Conservation (phyloP, 1,284 basidiomycete species). For the Cerioporus squamosus region DNA sequence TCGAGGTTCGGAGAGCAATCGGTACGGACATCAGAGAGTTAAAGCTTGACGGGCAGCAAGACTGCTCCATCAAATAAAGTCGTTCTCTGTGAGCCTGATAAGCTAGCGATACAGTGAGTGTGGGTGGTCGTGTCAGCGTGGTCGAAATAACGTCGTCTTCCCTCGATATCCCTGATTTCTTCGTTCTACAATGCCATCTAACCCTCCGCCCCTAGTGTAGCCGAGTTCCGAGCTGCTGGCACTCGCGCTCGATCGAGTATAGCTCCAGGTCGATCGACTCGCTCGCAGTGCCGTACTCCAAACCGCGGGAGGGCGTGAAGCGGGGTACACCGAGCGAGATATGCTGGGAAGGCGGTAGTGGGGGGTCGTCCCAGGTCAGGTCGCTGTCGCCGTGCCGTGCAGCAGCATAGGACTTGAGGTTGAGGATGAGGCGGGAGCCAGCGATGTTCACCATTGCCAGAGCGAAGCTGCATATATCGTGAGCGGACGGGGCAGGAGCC, state of each 20-base stretch:
- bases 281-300: background rate
- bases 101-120: slow-evolving; percentile 22
- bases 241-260: slow-evolving; percentile 35
- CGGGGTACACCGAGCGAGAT: slow-evolving; percentile 10
- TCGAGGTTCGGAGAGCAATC: no score
- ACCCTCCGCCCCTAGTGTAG: slow-evolving; percentile 14
- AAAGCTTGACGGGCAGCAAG: background rate
- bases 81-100: slow-evolving; percentile 2
- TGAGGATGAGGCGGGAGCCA: slow-evolving; percentile 34
- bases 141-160: slow-evolving; percentile 15
- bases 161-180: background rate
- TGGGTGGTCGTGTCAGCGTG: background rate
- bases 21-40: no score
- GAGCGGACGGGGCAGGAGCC: background rate
- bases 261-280: slow-evolving; percentile 31
- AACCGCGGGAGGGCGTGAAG: slow-evolving; percentile 1
- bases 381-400: slow-evolving; percentile 20
- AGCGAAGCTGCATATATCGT: slow-evolving; percentile 28
- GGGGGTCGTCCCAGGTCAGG: slow-evolving; percentile 17
- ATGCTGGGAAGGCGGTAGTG: slow-evolving; percentile 2
- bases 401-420: slow-evolving; percentile 34
- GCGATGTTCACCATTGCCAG: slow-evolving; percentile 38
- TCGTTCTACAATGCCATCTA: background rate
- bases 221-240: slow-evolving; percentile 35
- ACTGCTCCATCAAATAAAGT: background rate